Evolutionary conservation across 1,139 yeast species (phyloP), one percentile per base, ranked within the genome.

Genomic region (Suhomyces bokatorum): DNA sequence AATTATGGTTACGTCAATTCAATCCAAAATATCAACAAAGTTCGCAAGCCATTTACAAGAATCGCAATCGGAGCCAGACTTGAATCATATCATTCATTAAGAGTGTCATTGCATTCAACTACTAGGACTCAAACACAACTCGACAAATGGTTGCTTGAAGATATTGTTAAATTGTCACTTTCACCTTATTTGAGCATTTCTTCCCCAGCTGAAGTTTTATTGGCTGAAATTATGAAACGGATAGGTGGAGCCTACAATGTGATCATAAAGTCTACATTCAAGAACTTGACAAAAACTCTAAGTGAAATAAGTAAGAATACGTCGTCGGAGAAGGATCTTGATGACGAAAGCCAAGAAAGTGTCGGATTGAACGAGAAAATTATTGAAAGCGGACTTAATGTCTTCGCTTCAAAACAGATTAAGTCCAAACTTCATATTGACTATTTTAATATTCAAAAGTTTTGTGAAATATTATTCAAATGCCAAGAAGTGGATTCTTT

Each of bases 41-140:
- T 83, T 15, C 71, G 81, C 15, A 85, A 86, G 50, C 93, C 95
- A 1, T 86, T 74, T 52, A 90, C 98, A 0, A 80, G 97, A 60
- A 76, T 88, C 5, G 79, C 89, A 2, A 62, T 90, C 35, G 95
- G 89, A 1, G 79, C 89, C 0, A 76, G 96, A 50, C 73, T 89
- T n/a, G 86, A 85, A 48, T 70, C 85, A 12, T 86, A 84, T 53
- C 97, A 93, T 55, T 80, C 81, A 60, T 83, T 86, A 49, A 77
- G 98, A 53, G 79, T 87, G 22, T 75, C 81, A 3, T 76, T 87
- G 43, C 93, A 86, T 57, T 81, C 91, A 1, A 86, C 95, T 0
- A 83, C 87, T 3, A 74, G 97, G 50, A 72, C 81, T 9, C 87
- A 87, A 56, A 80, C 91, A 0, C 78, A 75, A 11, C 63, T 86